A percentile compares a stretch with the other conserved stretches of the same genome.
Conservation (phyloP, 805 yeast genomes). For the Kodamaea kaohsiungensis region DNA sequence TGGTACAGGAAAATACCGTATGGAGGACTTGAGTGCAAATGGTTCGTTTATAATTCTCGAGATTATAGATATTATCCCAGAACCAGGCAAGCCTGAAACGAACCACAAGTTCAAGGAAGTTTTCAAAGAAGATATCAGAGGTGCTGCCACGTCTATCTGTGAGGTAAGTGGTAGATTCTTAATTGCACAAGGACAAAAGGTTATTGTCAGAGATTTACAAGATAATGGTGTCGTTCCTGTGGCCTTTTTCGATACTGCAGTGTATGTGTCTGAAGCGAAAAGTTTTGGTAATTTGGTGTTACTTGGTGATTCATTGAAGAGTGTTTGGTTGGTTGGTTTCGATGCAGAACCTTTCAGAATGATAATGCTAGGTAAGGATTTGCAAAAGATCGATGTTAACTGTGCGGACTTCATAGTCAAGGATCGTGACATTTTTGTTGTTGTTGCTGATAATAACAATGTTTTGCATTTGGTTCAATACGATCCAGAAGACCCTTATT, state of each 20-base stretch:
- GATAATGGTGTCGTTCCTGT: slow-evolving; percentile 91
- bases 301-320: slow-evolving; percentile 77
- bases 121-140: slow-evolving; percentile 72
- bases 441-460: slow-evolving; percentile 67
- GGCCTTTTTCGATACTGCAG: slow-evolving; percentile 86
- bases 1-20: slow-evolving; percentile 76
- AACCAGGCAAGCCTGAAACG: slow-evolving; percentile 83
- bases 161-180: slow-evolving; percentile 83
- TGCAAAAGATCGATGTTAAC: slow-evolving; percentile 58
- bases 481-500: slow-evolving; percentile 88
- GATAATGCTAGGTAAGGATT: slow-evolving; percentile 75
- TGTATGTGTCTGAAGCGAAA: slow-evolving; percentile 77
- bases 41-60: slow-evolving; percentile 79
- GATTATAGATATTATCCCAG: slow-evolving; percentile 82
- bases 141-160: slow-evolving; percentile 77
- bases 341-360: slow-evolving; percentile 94
- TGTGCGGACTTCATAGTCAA: slow-evolving; percentile 76
- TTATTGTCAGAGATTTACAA: slow-evolving; percentile 77
- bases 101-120: slow-evolving; percentile 74
- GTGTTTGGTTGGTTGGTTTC: slow-evolving; percentile 81
- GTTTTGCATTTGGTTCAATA: slow-evolving; percentile 74
- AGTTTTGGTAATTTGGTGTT: slow-evolving; percentile 80
- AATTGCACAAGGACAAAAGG: slow-evolving; percentile 83
- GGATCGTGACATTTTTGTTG: slow-evolving; percentile 66
- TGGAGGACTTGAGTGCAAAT: slow-evolving; percentile 77